Conservation (phyloP, 1,139 yeast species). For the Kodamaea ohmeri region DNA sequence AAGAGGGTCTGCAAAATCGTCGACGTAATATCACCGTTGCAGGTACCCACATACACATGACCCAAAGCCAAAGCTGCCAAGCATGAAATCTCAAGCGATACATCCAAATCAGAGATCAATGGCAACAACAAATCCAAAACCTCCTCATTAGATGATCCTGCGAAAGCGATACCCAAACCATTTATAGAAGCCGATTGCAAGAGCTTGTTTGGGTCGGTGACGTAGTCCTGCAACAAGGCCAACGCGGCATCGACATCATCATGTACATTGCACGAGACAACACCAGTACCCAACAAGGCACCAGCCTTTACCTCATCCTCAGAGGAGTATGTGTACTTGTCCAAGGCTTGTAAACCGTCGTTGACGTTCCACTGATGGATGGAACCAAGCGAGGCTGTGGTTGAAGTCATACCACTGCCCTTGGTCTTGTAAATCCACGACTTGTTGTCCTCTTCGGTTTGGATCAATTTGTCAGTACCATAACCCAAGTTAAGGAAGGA, state of each 20-base stretch:
- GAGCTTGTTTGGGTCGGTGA: slow-evolving; percentile 47
- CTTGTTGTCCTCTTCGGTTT: slow-evolving; percentile 67
- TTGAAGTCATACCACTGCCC: slow-evolving; percentile 89
- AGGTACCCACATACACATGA: slow-evolving; percentile 92
- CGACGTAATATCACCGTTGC: slow-evolving; percentile 91
- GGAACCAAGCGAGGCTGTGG: slow-evolving; percentile 91
- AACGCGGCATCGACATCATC: slow-evolving; percentile 95
- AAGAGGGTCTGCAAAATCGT: slow-evolving; percentile 85
- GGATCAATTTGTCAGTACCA: slow-evolving; percentile 78
- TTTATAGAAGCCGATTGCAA: slow-evolving; percentile 79
- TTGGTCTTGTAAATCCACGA: slow-evolving; percentile 92
- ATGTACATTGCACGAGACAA: slow-evolving; percentile 91
- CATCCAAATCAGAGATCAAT: slow-evolving; percentile 76
- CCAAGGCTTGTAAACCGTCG: slow-evolving; percentile 87
- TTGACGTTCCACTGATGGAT: slow-evolving; percentile 88
- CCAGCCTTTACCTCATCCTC: slow-evolving; percentile 94
- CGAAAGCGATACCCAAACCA: slow-evolving; percentile 93
- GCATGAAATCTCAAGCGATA: slow-evolving; percentile 75
- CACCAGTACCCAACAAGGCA: slow-evolving; percentile 92
- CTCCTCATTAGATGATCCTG: slow-evolving; percentile 89
- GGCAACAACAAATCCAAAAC: slow-evolving; percentile 76
- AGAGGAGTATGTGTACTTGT: slow-evolving; percentile 81
- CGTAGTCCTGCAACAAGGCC: slow-evolving; percentile 80
- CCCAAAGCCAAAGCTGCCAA: slow-evolving; percentile 91
- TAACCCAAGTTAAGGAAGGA: slow-evolving; percentile 89